A percentile compares a stretch with the other conserved stretches of the same genome.
Evolutionary conservation across 2,329 filamentous ascomycete species (phyloP).

Genomic region (Monosporascus sp.): DNA sequence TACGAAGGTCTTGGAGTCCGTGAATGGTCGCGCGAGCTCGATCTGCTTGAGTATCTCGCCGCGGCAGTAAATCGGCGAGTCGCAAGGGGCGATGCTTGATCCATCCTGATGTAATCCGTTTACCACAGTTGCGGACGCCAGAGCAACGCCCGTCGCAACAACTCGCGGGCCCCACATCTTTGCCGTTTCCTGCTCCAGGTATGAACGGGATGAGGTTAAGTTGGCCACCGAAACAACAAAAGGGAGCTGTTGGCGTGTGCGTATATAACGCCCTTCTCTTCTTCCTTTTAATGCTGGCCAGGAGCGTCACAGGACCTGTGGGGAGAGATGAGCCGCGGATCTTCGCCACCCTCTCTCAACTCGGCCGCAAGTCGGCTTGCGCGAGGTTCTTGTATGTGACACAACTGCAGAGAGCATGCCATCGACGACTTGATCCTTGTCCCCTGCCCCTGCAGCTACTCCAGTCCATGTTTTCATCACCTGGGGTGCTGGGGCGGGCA

Average conservation of each 20-base stretch:
- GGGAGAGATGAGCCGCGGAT: no score
- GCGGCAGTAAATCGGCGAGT: constrained; percentile 63
- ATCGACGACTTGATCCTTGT: background rate
- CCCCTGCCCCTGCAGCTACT: background rate
- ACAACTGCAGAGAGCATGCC: no score
- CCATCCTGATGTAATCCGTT: constrained; percentile 54
- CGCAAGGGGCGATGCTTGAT: constrained; percentile 57
- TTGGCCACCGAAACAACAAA: no score
- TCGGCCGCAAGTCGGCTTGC: background rate
- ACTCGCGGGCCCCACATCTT: constrained; percentile 6
- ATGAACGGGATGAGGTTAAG: no score
- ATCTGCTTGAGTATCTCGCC: constrained; percentile 59
- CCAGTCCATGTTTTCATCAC: background rate
- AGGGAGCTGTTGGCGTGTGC: no score
- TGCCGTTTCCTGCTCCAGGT: background rate
- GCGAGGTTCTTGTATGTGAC: background rate
- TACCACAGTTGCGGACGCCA: constrained; percentile 18
- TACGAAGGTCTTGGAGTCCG: constrained; percentile 67
- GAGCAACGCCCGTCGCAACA: constrained; percentile 9
- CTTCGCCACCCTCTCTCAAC: no score
- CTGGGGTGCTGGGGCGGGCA: no score
- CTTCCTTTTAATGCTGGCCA: no score
- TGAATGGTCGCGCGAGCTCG: constrained; percentile 58
- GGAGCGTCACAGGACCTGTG: no score
- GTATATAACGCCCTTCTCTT: no score